Evolutionary conservation across 352 stramenopile genomes (phyloP).

Genomic region (Phytophthora meadii): DNA sequence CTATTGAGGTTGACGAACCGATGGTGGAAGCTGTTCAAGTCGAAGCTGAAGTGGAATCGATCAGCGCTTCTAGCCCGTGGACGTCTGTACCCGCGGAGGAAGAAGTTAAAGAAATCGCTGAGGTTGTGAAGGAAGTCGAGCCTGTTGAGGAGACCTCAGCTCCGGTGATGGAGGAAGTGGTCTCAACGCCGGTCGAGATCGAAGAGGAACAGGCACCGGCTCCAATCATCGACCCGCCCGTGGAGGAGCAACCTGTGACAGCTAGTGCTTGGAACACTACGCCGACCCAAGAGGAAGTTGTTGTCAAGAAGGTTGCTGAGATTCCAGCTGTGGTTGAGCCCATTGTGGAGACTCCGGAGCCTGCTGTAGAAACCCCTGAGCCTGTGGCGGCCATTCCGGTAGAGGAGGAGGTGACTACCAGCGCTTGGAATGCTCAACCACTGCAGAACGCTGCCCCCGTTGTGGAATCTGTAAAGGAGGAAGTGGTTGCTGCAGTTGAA

Average conservation of each 20-base stretch:
- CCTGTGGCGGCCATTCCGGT: slow-evolving; percentile 2
- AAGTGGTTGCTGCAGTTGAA: slow-evolving; percentile 15
- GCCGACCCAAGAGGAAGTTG: slow-evolving; percentile 35
- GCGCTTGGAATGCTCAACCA: slow-evolving; percentile 35
- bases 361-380: slow-evolving; percentile 7
- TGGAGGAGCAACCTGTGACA: slow-evolving; percentile 15
- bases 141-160: neutral
- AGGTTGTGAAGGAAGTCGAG: neutral
- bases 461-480: slow-evolving; percentile 19
- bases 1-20: neutral
- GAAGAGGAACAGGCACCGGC: neutral
- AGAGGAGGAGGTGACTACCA: slow-evolving; percentile 25
- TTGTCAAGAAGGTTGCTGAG: slow-evolving; percentile 1
- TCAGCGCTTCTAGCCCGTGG: slow-evolving; percentile 7
- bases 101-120: slow-evolving; percentile 6
- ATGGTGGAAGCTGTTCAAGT: neutral
- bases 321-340: slow-evolving; percentile 17
- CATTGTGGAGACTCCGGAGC: slow-evolving; percentile 8
- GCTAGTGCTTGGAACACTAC: slow-evolving; percentile 34
- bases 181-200: neutral
- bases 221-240: slow-evolving; percentile 1
- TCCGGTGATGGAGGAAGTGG: slow-evolving; percentile 1
- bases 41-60: neutral
- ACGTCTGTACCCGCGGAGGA: slow-evolving; percentile 22
- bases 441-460: slow-evolving; percentile 16